phyloP scores from a whole-genome alignment of 2,329 filamentous ascomycete species.

The Calcarisporium arbuscula region DNA sequence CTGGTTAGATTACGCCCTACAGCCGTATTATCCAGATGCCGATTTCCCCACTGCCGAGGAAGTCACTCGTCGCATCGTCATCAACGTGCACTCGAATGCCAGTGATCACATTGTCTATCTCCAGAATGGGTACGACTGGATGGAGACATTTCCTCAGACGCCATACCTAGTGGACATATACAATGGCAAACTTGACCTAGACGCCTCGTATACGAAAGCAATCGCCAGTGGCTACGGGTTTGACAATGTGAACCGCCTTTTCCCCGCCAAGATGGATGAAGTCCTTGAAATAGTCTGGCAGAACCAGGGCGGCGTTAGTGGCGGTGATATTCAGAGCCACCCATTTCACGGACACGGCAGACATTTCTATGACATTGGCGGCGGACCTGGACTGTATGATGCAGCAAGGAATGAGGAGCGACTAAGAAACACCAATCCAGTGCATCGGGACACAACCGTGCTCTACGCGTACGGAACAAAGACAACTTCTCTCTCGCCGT shows the following conservation, averaged over 20 bases:
- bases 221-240: constrained; percentile 44
- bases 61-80: constrained; percentile 40
- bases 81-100: constrained; percentile 22
- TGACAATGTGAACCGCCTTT: constrained; percentile 44
- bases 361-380: constrained; percentile 11
- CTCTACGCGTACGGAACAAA: constrained; percentile 46
- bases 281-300: constrained; percentile 47
- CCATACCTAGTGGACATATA: constrained; percentile 12
- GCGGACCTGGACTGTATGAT: constrained; percentile 9
- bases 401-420: constrained; percentile 3
- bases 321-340: constrained; percentile 10
- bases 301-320: constrained; percentile 28
- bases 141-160: constrained; percentile 3
- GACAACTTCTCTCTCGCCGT: constrained; percentile 30
- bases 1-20: constrained; percentile 42
- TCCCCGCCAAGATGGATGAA: constrained; percentile 49
- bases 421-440: constrained; percentile 17
- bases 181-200: constrained; percentile 4
- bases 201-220: constrained; percentile 46
- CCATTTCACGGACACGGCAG: constrained; percentile 12
- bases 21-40: constrained; percentile 19
- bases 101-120: constrained; percentile 1
- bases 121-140: neutral
- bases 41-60: constrained; percentile 32
- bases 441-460: constrained; percentile 42